Percentiles rank a stretch among this genome's conserved stretches.
phyloP scores from a whole-genome alignment of 257 asterid species.

The Henckelia pumila region DNA sequence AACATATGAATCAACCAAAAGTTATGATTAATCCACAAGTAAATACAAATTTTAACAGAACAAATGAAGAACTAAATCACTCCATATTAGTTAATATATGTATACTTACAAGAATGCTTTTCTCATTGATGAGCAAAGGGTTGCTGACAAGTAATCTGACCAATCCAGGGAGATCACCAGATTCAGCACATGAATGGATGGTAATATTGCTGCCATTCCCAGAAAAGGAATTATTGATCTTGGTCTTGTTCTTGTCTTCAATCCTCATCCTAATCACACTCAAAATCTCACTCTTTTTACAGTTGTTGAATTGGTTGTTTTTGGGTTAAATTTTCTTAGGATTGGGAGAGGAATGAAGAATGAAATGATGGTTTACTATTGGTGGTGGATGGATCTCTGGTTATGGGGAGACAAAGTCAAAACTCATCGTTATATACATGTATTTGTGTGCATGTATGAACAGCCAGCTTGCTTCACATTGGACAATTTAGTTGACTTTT shows the following conservation, averaged over 20 bases:
- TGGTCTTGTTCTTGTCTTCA: slow-evolving; percentile 40
- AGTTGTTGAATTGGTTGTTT: no score
- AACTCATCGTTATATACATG: neutral
- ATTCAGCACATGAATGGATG: slow-evolving; percentile 46
- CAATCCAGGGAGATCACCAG: slow-evolving; percentile 44
- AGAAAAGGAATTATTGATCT: slow-evolving; percentile 24
- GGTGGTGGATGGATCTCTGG: no score
- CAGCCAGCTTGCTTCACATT: neutral
- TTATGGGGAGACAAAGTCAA: neutral
- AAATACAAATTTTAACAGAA: no score
- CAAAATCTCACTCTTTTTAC: neutral
- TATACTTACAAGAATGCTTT: slow-evolving; percentile 33
- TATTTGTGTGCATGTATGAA: no score
- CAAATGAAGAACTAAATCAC: no score
- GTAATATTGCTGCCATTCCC: slow-evolving; percentile 3
- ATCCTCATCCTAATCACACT: slow-evolving; percentile 37
- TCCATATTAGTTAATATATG: neutral
- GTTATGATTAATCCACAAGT: neutral
- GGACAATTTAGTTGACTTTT: neutral
- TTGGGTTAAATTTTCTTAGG: no score
- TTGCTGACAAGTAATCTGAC: slow-evolving; percentile 29
- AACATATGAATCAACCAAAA: no score
- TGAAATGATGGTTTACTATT: no score
- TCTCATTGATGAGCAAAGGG: slow-evolving; percentile 39
- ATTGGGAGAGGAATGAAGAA: neutral